Evolutionary conservation across 371 early-diverging fungal species (phyloP), one percentile per base, ranked within the genome.

Genomic region (Mortierella sp.): DNA sequence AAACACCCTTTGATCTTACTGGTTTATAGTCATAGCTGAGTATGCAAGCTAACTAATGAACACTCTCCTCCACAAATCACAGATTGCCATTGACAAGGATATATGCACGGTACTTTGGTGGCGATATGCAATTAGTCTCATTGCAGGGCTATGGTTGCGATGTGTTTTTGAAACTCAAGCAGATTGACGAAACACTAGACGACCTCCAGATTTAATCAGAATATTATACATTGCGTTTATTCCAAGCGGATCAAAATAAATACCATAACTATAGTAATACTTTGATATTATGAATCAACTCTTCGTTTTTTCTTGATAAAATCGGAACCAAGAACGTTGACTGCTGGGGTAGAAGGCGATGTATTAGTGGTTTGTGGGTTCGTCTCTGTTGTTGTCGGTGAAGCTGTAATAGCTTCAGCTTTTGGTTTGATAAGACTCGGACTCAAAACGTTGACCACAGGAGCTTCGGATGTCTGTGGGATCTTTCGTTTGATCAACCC

Each of bases 61-160:
- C 19, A 22, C 28, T 21, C 21, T 10, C 50, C 21, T 57, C 36
- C 32, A 15, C 13, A 6, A 32, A 15, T 21, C 8, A 33, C 86
- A 97, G 97, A 28, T 84, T 98, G 63, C 97, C 97, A 10, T 91
- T 97, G 91, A 94, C 97, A 1, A 86, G 94, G 45, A 92, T 98
- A 65, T 97, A 97, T 84, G 95, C 97, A n/a, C 87, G 92, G 38
- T 98, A 97, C 69, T 97, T 97, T 90, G 98, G 97, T 48, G 98
- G 98, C 0, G 91, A 93, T 10, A 86, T 98, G 40, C 93, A 96
- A 10, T 73, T 98, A 36, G 87, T 94, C 47, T 94, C 96, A 28
- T 87, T 98, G 74, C 88, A 90, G 60, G 97, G 96, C 10, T 93
- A 95, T 81, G 98, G 98, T 16, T 93, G 95, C 67, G 98, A 98